A percentile compares a stretch with the other conserved stretches of the same genome.
Evolutionary conservation across 2,329 filamentous ascomycete species (phyloP).

Genomic region (Ampelomyces quisqualis): DNA sequence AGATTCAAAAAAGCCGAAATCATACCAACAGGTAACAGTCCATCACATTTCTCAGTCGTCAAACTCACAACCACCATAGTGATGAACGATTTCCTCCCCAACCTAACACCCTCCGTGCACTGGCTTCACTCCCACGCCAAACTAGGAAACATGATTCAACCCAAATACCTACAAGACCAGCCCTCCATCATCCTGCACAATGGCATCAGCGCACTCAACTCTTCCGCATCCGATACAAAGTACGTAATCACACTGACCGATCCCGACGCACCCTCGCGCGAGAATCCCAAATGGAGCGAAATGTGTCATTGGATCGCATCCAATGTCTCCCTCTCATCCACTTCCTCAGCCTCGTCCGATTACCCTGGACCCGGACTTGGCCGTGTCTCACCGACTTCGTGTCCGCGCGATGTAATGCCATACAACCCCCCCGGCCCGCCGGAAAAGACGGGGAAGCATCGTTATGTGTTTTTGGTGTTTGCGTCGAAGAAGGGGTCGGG

Average conservation of each 20-base stretch:
- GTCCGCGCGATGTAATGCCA: constrained; percentile 45
- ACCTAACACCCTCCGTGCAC: constrained; percentile 52
- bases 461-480: constrained; percentile 59
- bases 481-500: constrained; percentile 49
- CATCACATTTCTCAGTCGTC: not conserved
- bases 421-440: constrained; percentile 59
- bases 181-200: constrained; percentile 47
- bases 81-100: constrained; percentile 60
- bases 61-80: constrained; percentile 45
- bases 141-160: constrained; percentile 58
- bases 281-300: constrained; percentile 57
- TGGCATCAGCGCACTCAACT: constrained; percentile 23
- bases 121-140: constrained; percentile 47
- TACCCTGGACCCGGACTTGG: too few species aligned
- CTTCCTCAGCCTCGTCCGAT: constrained; percentile 6
- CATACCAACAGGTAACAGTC: constrained; percentile 40
- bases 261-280: constrained; percentile 58
- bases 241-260: constrained; percentile 58
- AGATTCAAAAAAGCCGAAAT: constrained; percentile 46
- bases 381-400: too few species aligned
- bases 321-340: constrained; percentile 33
- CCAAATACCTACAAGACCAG: constrained; percentile 45
- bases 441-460: constrained; percentile 57
- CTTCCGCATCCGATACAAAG: constrained; percentile 32
- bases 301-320: constrained; percentile 59